phyloP scores from a whole-genome alignment of 441 rosid genomes.

The Capsella rubella region DNA sequence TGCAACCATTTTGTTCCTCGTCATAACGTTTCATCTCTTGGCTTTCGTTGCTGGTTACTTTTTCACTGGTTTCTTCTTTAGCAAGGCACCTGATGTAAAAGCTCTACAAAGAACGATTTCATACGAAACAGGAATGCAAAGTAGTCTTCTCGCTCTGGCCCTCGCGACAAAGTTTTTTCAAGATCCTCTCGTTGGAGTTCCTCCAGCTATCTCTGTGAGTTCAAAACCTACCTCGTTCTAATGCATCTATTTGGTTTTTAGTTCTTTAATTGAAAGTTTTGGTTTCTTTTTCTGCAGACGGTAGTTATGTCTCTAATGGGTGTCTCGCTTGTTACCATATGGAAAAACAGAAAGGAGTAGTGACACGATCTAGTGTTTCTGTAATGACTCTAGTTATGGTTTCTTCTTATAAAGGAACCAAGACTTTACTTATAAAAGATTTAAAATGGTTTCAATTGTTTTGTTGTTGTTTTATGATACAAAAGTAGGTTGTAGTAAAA shows the following conservation, averaged over 20 bases:
- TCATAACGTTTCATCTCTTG: constrained; percentile 72
- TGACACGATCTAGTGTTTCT: not conserved
- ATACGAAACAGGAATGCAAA: constrained; percentile 93
- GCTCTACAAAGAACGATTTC: constrained; percentile 91
- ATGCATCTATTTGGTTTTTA: constrained; percentile 7
- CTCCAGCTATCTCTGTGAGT: constrained; percentile 92
- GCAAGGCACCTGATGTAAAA: constrained; percentile 61
- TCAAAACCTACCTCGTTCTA: not conserved
- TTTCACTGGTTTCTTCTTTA: constrained; percentile 65
- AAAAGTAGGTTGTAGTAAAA: not conserved
- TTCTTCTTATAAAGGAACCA: not conserved
- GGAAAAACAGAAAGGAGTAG: constrained; percentile 65
- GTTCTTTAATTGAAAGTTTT: not conserved
- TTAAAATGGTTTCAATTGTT: not conserved
- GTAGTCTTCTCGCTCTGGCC: constrained; percentile 91
- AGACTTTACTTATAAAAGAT: not conserved
- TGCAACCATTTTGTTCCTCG: constrained; percentile 55
- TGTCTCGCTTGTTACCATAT: constrained; percentile 68
- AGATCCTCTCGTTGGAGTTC: constrained; percentile 94
- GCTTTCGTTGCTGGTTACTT: constrained; percentile 81
- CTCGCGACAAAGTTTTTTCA: constrained; percentile 87
- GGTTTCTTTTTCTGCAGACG: constrained; percentile 55
- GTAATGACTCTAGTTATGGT: not conserved
- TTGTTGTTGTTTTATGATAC: not conserved
- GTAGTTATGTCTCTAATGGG: constrained; percentile 94